Base-by-base conservation (phyloP, 768 basidiomycete species). In the Boletus vinaceobasis region DNA sequence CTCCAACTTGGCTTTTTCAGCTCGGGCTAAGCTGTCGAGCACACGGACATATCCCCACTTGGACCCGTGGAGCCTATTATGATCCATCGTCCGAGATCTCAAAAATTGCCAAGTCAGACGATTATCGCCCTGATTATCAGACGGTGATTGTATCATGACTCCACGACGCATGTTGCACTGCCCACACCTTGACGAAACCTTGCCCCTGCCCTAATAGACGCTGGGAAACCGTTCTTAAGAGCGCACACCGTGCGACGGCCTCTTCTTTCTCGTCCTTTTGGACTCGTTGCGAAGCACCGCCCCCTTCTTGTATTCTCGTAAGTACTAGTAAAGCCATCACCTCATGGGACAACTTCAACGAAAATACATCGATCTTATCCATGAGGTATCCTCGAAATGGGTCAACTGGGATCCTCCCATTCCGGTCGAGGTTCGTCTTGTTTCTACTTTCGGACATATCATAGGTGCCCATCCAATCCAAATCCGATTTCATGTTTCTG, bases 341-440 rank as follows among this genome's bases (percentile, higher is more conserved):
- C 45, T 17, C 31, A 62, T 61, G 57, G 19, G 29, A 4, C 21
- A 7, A 27, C 55, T 62, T 5, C 63, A 65, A 4, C 65, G 74
- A 45, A 74, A 74, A 47, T 75, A 65, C 59, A 54, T 66, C 43
- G 74, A 74, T 38, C 70, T 74, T n/a, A 70, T 74, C 44, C 64
- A 31, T 1, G 40, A 53, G 0, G 58, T 48, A 5, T 67, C 71
- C 27, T 69, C 72, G 5, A 74, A 73, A 57, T 75, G 72, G 73
- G 72, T 61, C 43, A 74, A 68, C 53, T 75, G 71, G 72, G 71
- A 74, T 13, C 74, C 73, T 0, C 70, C 71, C 38, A 65, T 63
- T 42, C 62, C 62, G 9, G 57, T 75, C 38, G 56, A 67, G 62
- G 73, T 73, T 17, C 46, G 63, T 42, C 17, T 38, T 40, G 29